phyloP scores from a whole-genome alignment of 2,329 filamentous ascomycete genomes.

The Penicillium sp. region DNA sequence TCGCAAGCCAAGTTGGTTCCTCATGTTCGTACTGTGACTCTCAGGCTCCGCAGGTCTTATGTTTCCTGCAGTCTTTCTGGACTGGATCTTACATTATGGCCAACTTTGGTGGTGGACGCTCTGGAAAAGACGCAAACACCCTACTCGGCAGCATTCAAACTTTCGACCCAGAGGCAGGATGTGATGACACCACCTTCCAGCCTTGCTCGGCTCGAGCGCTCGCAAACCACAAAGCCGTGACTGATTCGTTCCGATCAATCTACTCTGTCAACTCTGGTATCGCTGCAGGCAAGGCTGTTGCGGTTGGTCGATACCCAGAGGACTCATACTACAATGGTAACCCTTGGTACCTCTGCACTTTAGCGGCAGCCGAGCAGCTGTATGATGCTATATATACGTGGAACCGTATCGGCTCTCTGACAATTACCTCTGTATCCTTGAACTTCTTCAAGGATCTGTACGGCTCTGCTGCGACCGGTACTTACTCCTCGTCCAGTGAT shows the following conservation, averaged over 20 bases:
- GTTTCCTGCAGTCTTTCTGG: conserved; percentile 76
- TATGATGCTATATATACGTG: conserved; percentile 74
- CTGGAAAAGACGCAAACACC: conserved; percentile 70
- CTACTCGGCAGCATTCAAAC: conserved; percentile 52
- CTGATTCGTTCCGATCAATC: conserved; percentile 70
- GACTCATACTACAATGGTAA: conserved; percentile 76
- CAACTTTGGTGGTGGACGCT: conserved; percentile 64
- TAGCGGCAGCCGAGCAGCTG: conserved; percentile 75
- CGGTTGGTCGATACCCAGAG: conserved; percentile 64
- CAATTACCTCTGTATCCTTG: conserved; percentile 63
- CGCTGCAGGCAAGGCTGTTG: conserved; percentile 32
- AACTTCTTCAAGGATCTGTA: conserved; percentile 69
- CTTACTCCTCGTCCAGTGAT: conserved; percentile 58
- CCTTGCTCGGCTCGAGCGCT: conserved; percentile 68
- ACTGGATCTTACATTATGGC: conserved; percentile 60
- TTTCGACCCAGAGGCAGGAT: conserved; percentile 35
- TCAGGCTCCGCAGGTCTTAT: conserved; percentile 68
- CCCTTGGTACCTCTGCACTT: conserved; percentile 74
- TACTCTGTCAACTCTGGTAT: conserved; percentile 56
- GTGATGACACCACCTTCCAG: conserved; percentile 63
- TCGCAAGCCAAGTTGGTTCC: conserved; percentile 63
- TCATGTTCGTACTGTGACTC: conserved; percentile 60
- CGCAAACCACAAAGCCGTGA: conserved; percentile 72
- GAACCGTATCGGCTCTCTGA: conserved; percentile 61
- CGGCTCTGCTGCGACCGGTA: conserved; percentile 59